Evolutionary conservation across 768 basidiomycete species (phyloP).

Genomic region (Terana coerulea): DNA sequence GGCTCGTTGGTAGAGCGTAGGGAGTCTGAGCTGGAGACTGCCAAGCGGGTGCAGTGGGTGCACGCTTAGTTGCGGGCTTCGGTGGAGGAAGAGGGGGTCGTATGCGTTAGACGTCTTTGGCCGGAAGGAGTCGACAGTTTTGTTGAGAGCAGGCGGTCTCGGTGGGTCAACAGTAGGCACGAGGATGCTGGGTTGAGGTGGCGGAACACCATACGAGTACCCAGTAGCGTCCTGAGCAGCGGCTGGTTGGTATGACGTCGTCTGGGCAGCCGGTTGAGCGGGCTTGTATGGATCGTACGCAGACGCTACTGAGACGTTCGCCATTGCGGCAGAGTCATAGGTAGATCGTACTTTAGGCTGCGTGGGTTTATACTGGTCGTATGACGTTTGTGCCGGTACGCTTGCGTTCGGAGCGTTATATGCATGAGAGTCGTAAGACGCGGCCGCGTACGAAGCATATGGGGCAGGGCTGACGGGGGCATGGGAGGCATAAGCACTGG

Average conservation of each 20-base stretch:
- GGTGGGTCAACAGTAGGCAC: slow-evolving; percentile 14
- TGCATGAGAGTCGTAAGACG: slow-evolving; percentile 16
- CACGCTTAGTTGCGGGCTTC: slow-evolving; percentile 32
- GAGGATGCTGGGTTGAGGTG: slow-evolving; percentile 6
- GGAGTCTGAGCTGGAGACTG: slow-evolving; percentile 19
- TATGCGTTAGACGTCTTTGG: slow-evolving; percentile 71
- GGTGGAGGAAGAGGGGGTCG: slow-evolving; percentile 69
- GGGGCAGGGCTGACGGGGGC: slow-evolving; percentile 22
- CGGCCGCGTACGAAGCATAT: slow-evolving; percentile 19
- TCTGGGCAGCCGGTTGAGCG: slow-evolving; percentile 20
- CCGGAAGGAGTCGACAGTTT: slow-evolving; percentile 46
- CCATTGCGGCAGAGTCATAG: slow-evolving; percentile 13
- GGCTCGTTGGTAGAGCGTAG: slow-evolving; percentile 22
- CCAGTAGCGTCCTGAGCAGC: too few species aligned
- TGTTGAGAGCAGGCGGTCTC: slow-evolving; percentile 30
- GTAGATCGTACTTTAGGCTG: not conserved
- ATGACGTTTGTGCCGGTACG: slow-evolving; percentile 20
- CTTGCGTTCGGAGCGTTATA: slow-evolving; percentile 17
- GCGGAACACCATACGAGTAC: not conserved
- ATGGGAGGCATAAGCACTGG: slow-evolving; percentile 10
- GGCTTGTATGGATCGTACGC: slow-evolving; percentile 18
- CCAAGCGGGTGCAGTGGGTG: slow-evolving; percentile 13
- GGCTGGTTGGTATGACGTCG: too few species aligned
- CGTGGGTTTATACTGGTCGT: slow-evolving; percentile 27
- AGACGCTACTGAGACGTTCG: not conserved